A percentile compares a stretch with the other conserved stretches of the same genome.
Evolutionary conservation across 2,329 filamentous ascomycete genomes (phyloP).

Genomic region (Fusarium phyllophilum): DNA sequence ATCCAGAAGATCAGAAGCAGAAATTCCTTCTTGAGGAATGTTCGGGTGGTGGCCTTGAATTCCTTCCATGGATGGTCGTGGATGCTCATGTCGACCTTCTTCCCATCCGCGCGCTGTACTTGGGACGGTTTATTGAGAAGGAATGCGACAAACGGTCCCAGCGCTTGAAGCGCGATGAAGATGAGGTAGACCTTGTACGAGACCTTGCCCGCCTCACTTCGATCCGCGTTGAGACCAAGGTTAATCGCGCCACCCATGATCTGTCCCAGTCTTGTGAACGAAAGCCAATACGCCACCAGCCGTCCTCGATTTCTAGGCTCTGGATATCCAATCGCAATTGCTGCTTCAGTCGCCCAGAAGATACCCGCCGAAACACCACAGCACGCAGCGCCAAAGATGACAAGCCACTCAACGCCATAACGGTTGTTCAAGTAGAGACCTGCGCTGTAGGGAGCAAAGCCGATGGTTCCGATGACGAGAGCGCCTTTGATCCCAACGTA

Average conservation of each 20-base stretch:
- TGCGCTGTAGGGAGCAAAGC: conserved; percentile 56
- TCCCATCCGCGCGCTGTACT: conserved; percentile 71
- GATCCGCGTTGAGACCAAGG: conserved; percentile 68
- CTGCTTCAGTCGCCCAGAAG: conserved; percentile 50
- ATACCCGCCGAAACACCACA: conserved; percentile 54
- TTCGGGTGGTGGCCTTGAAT: conserved; percentile 63
- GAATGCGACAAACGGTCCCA: conserved; percentile 68
- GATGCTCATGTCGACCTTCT: conserved; percentile 66
- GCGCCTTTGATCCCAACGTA: conserved; percentile 48
- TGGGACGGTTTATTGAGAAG: conserved; percentile 66
- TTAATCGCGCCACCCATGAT: conserved; percentile 73
- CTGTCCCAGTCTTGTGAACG: conserved; percentile 63
- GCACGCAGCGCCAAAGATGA: conserved; percentile 54
- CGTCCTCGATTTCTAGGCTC: conserved; percentile 71
- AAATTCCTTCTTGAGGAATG: conserved; percentile 69
- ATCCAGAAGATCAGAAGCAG: conserved; percentile 71
- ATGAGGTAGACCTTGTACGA: conserved; percentile 72
- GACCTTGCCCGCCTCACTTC: conserved; percentile 66
- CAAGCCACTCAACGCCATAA: conserved; percentile 56
- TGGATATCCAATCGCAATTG: conserved; percentile 66
- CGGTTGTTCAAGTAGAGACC: conserved; percentile 57
- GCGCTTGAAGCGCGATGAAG: conserved; percentile 73
- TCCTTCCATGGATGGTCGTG: conserved; percentile 64
- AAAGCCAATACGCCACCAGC: conserved; percentile 72
- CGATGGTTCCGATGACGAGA: conserved; percentile 55